These are phyloP conservation scores for Fonsecaea pedrosoi DNA, from an alignment of 2,329 filamentous ascomycete species.

Conservation along the genomic window DNA sequence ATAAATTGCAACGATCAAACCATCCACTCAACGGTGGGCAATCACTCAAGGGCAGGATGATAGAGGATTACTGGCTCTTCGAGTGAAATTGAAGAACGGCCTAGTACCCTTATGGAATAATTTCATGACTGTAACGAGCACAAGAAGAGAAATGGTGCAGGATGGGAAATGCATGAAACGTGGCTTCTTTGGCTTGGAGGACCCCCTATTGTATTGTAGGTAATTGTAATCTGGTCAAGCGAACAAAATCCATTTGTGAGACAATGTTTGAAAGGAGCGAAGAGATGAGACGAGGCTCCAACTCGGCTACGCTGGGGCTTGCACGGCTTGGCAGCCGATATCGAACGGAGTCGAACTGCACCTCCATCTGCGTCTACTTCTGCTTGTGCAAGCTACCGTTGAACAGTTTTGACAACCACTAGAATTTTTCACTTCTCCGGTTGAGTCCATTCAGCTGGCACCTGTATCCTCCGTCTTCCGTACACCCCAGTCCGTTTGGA, in stretches of 20 bases:
- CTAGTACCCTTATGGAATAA: background rate
- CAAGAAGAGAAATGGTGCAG: background rate
- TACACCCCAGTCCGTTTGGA: background rate
- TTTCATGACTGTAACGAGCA: background rate
- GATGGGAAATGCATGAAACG: background rate
- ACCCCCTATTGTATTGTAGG: background rate
- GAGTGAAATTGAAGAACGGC: background rate
- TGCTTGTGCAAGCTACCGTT: constrained; percentile 7
- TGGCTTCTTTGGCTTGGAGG: background rate
- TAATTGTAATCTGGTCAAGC: background rate
- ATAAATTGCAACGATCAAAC: background rate
- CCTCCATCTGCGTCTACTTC: constrained; percentile 9
- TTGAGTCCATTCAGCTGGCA: background rate
- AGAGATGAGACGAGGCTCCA: constrained; percentile 14
- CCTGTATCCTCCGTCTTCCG: background rate
- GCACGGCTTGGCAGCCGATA: constrained; percentile 14
- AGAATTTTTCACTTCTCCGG: background rate
- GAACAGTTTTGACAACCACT: constrained; percentile 5
- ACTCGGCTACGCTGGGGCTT: constrained; percentile 6
- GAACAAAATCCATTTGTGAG: constrained; percentile 4
- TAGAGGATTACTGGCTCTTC: background rate
- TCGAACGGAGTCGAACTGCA: constrained; percentile 5
- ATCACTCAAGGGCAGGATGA: background rate
- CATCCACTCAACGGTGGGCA: constrained; percentile 4
- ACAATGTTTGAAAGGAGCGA: constrained; percentile 8